Evolutionary conservation across 257 asterid species (phyloP), one percentile per base, ranked within the genome.

Genomic region (Coffea canephora): DNA sequence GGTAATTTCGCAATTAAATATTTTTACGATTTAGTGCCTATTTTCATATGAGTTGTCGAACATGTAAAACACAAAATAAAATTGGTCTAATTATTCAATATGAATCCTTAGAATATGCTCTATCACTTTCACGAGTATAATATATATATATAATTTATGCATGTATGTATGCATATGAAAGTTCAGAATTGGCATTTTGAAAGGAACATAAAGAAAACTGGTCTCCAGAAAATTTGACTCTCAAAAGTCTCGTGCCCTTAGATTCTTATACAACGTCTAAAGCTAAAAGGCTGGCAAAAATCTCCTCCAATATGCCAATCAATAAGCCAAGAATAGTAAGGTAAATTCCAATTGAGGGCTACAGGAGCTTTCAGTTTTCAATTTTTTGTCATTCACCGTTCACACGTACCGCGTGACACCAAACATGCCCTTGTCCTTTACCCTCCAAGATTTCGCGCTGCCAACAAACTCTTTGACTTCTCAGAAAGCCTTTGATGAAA

Each of bases 401-500:
- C 81, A 83, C 83, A 43, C 78, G 61, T 6, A 77, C 57, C 78
- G 78, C 83, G 86, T 83, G 86, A 83, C 52, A 83, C 52, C 39
- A 79, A 79, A 83, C 78, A 83, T 83, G 80, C 72, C 81, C 71
- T 77, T 77, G 85, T 77, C 85, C 76, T 77, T 66, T 82, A 31
- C 7, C 18, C 48, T 39, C 43, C 82, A 52, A 13, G 68, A 82
- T 46, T 77, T 72, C 79, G 45, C 75, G 57, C 65, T 77, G 72
- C 79, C 77, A 78, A 78, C 82, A 65, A 82, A 77, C 82, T 72
- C 80, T 78, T 82, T 82, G 85, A 82, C 85, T 82, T 71, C 73
- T 18, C 54, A 59, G 62, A 18, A n/a, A 15, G n/a, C 73, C 4
- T 4, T 39, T 57, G 15, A n/a, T 61, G 66, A 71, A 41, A 23